phyloP scores from a whole-genome alignment of 179 eudicot genomes.

The Beta macrorhiza region DNA sequence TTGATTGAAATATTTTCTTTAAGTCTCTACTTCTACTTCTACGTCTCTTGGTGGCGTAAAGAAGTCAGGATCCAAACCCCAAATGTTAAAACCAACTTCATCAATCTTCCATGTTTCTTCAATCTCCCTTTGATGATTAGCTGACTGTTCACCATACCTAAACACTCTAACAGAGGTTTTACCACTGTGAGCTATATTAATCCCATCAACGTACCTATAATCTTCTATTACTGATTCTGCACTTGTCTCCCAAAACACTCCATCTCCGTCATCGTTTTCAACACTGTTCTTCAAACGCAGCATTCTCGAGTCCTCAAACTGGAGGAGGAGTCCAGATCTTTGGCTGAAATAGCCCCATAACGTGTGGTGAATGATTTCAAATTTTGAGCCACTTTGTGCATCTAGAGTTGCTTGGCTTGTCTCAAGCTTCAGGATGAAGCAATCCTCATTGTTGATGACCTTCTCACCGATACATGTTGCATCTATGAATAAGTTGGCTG shows the following conservation, averaged over 20 bases:
- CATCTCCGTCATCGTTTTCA: constrained; percentile 64
- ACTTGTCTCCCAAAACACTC: constrained; percentile 96
- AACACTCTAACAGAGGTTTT: constrained; percentile 69
- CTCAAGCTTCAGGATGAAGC: constrained; percentile 89
- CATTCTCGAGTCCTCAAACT: constrained; percentile 89
- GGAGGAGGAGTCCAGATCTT: constrained; percentile 74
- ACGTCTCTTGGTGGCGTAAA: constrained; percentile 59
- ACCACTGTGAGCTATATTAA: constrained; percentile 83
- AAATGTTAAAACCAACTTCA: constrained; percentile 76
- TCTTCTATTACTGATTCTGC: constrained; percentile 80
- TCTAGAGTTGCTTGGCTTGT: constrained; percentile 74
- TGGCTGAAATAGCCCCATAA: constrained; percentile 98
- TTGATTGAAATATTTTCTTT: not conserved
- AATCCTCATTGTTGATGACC: constrained; percentile 82
- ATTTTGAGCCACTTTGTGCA: constrained; percentile 58
- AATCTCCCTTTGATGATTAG: constrained; percentile 84
- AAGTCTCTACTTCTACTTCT: constrained; percentile 9
- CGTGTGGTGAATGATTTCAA: constrained; percentile 87
- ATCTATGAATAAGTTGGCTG: constrained; percentile 75
- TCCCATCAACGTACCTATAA: constrained; percentile 80
- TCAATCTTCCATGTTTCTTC: constrained; percentile 89
- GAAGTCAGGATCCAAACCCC: constrained; percentile 60
- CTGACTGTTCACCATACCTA: constrained; percentile 85
- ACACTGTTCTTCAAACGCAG: constrained; percentile 54
- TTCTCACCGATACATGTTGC: constrained; percentile 96